A percentile compares a stretch with the other conserved stretches of the same genome.
Evolutionary conservation across 345 rosid species (phyloP).

Genomic region (Arabis alpina): DNA sequence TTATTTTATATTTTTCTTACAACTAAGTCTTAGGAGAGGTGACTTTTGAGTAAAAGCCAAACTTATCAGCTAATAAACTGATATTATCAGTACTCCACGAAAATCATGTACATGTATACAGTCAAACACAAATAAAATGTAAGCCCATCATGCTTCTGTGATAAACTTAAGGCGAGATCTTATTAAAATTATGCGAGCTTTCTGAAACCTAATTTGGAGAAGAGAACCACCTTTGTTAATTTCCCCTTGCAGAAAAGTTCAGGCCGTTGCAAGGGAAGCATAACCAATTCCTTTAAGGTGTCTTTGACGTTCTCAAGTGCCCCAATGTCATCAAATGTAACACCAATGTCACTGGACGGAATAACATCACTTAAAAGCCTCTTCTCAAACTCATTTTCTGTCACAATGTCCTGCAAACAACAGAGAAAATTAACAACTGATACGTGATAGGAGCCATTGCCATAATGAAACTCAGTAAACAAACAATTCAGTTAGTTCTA

Average conservation of each 20-base stretch:
- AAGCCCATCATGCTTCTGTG: neutral
- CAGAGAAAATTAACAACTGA: conserved; percentile 2
- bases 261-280: conserved; percentile 90
- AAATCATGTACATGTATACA: neutral
- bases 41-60: neutral
- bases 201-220: neutral
- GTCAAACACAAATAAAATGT: conserved; percentile 3
- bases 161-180: conserved; percentile 4
- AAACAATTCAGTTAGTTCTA: conserved; percentile 13
- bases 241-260: conserved; percentile 92
- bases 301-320: conserved; percentile 93
- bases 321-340: conserved; percentile 89
- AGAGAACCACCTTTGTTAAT: conserved; percentile 65
- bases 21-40: neutral
- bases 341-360: conserved; percentile 86
- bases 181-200: neutral
- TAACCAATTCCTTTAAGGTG: conserved; percentile 86
- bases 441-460: neutral
- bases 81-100: conserved; percentile 2
- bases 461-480: conserved; percentile 14
- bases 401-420: conserved; percentile 72
- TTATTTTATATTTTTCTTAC: neutral
- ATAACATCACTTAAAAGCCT: conserved; percentile 79
- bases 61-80: conserved; percentile 11
- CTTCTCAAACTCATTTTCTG: conserved; percentile 87